phyloP scores from a whole-genome alignment of 495 filamentous ascomycete genomes.

The Penicillium verhagenii region DNA sequence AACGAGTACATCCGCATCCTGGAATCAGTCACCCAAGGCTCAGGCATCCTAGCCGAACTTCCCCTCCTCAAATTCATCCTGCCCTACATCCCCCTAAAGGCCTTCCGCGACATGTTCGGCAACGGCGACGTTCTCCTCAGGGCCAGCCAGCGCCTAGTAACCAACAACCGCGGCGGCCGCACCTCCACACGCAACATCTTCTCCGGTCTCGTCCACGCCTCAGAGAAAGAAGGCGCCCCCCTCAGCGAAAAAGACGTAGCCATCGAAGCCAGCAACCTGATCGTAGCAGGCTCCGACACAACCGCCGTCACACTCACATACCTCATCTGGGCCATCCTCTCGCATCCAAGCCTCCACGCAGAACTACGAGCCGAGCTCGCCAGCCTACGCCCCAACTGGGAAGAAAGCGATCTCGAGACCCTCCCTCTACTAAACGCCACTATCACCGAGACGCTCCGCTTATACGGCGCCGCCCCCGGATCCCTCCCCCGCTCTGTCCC shows the following conservation, averaged over 20 bases:
- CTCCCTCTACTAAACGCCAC: conserved; percentile 45
- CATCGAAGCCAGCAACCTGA: conserved; percentile 15
- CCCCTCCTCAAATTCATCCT: background rate
- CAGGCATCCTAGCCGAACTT: background rate
- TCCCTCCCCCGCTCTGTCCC: conserved; percentile 31
- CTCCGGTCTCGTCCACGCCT: background rate
- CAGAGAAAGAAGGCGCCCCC: background rate
- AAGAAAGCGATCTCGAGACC: conserved; percentile 29
- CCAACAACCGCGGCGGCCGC: too few species aligned
- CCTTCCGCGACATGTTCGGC: background rate
- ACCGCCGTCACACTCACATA: conserved; percentile 37
- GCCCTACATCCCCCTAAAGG: background rate
- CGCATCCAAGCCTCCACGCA: background rate
- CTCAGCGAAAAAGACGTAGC: background rate
- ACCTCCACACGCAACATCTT: background rate
- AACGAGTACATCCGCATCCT: background rate
- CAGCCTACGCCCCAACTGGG: conserved; percentile 11
- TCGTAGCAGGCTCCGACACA: conserved; percentile 46
- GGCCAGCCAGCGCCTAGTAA: background rate
- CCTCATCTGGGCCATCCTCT: conserved; percentile 29
- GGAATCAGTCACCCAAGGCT: background rate
- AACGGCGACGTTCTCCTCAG: background rate
- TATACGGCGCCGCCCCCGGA: conserved; percentile 46
- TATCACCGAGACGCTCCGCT: conserved; percentile 52
- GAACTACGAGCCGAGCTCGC: conserved; percentile 24